These are phyloP conservation scores for Camillea tinctor DNA, from an alignment of 2,329 filamentous ascomycete genomes.

Conservation along the genomic window DNA sequence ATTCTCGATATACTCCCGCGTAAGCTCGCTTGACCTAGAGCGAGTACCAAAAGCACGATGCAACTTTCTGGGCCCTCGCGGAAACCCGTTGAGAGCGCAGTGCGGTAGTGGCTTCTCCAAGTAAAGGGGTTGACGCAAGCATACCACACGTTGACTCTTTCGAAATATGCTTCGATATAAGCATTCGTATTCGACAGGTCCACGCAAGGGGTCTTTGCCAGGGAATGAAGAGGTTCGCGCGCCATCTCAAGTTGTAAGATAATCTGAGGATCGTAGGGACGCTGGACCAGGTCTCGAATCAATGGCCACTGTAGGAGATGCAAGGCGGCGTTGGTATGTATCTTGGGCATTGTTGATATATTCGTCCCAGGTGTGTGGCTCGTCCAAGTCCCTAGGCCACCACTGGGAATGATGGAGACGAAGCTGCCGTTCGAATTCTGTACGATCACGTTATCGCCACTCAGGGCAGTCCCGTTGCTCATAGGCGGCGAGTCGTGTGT, in stretches of 20 bases:
- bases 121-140: constrained; percentile 81
- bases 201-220: constrained; percentile 63
- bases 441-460: constrained; percentile 55
- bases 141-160: constrained; percentile 81
- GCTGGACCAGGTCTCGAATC: constrained; percentile 73
- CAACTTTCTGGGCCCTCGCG: constrained; percentile 79
- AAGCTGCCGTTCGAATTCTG: constrained; percentile 44
- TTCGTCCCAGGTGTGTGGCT: constrained; percentile 54
- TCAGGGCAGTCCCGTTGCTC: constrained; percentile 61
- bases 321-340: constrained; percentile 77
- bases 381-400: constrained; percentile 71
- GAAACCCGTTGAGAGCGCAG: constrained; percentile 72
- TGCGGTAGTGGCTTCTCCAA: constrained; percentile 74
- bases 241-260: constrained; percentile 79
- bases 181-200: constrained; percentile 72
- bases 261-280: constrained; percentile 78
- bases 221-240: constrained; percentile 68
- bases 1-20: constrained; percentile 74
- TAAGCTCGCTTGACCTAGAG: constrained; percentile 73
- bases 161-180: constrained; percentile 79
- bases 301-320: constrained; percentile 79
- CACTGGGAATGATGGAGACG: constrained; percentile 56
- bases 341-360: constrained; percentile 83
- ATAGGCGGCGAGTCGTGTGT: constrained; percentile 63
- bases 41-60: constrained; percentile 74